Evolutionary conservation across 176 grass and related monocot genomes (phyloP).

Genomic region (Ananas comosus): DNA sequence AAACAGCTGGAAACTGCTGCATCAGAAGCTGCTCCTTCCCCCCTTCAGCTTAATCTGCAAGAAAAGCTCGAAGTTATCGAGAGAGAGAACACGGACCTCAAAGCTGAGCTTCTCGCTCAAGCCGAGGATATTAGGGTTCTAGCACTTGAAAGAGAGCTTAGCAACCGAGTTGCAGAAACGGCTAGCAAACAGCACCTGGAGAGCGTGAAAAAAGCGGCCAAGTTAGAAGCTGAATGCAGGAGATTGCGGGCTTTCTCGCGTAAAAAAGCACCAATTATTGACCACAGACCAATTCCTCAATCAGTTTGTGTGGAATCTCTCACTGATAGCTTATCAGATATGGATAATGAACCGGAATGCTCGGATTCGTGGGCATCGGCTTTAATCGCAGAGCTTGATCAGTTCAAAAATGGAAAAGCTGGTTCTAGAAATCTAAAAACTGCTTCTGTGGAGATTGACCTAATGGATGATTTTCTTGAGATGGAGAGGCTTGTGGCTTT

Average conservation of each 20-base stretch:
- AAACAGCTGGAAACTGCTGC: conserved; percentile 40
- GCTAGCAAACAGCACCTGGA: conserved; percentile 91
- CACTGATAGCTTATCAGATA: conserved; percentile 78
- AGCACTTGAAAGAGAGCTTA: conserved; percentile 67
- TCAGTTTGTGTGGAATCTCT: conserved; percentile 50
- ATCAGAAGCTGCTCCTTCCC: conserved; percentile 23
- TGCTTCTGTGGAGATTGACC: conserved; percentile 56
- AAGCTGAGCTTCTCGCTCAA: conserved; percentile 26
- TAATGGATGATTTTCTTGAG: conserved; percentile 99
- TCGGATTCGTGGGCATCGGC: conserved; percentile 73
- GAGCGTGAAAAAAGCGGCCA: conserved; percentile 70
- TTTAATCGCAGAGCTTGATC: conserved; percentile 76
- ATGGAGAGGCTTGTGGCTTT: conserved; percentile 87
- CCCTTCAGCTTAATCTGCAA: conserved; percentile 32
- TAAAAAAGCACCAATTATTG: conserved; percentile 29
- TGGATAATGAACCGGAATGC: conserved; percentile 54
- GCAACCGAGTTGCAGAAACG: conserved; percentile 82
- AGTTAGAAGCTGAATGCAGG: conserved; percentile 77
- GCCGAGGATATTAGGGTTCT: conserved; percentile 54
- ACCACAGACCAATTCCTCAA: conserved; percentile 30
- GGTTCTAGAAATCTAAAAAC: conserved; percentile 39
- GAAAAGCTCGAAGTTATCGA: conserved; percentile 42
- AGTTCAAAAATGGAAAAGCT: conserved; percentile 45
- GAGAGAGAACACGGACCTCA: conserved; percentile 68
- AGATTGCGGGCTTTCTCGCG: conserved; percentile 39